Base-by-base conservation (phyloP, 1,139 yeast genomes). In the Geotrichum siamense region DNA sequence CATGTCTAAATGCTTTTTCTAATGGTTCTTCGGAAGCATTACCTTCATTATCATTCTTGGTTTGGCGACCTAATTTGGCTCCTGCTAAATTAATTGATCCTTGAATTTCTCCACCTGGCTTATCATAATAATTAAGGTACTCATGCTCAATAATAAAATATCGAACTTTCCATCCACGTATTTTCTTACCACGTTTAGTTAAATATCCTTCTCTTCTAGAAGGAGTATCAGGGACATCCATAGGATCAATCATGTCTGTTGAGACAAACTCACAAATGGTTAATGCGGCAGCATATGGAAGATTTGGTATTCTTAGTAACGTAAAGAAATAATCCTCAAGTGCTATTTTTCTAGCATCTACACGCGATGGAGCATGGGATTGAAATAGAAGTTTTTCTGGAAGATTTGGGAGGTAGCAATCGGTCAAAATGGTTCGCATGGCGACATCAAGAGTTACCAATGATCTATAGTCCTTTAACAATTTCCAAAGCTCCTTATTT, bases 111-210 rank as follows among this genome's bases (percentile, higher is more conserved):
- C 84, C 85, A 5, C 78, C 79, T 1, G 81, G 79, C 3, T 62
- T 57, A 35, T 82, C 93, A 51, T 71, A 75, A 27, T 82, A 69
- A 47, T 79, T 79, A 45, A 86, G 64, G 29, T 60, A 62, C 1
- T 80, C 77, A 0, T 83, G 83, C 51, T 80, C 84, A 17, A 83
- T 72, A 36, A 78, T 78, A 60, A 85, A 83, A 72, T 82, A 83
- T 41, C 86, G 66, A 5, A 79, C 70, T 55, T 78, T 81, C 96
- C 96, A 86, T 35, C 73, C 73, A 44, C 64, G 82, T 69, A 68
- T 74, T 52, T 64, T 83, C 60, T 65, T 74, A 54, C 79, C 77
- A 40, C 83, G 73, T 50, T 84, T 73, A 6, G 84, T 67, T 46
- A 85, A 64, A 55, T 72, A 78, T 0, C 94, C 94, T 59, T 81